Evolutionary conservation across 257 asterid genomes (phyloP).

Genomic region (Ballota nigra): DNA sequence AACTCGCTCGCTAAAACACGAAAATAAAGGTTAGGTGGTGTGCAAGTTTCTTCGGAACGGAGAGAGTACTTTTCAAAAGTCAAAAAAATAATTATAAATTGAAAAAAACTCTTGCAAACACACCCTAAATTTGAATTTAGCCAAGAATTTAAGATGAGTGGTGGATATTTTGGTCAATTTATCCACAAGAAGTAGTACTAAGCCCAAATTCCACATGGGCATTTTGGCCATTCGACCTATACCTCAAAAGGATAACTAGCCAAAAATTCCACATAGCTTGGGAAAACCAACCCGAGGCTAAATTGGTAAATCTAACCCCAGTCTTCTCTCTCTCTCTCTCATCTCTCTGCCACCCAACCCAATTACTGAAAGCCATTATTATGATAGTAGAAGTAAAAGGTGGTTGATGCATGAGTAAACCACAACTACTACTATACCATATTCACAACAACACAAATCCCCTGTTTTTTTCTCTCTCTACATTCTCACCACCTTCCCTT

Average conservation of each 20-base stretch:
- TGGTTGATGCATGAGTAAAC: constrained; percentile 79
- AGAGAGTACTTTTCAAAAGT: too few species aligned
- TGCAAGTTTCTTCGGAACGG: too few species aligned
- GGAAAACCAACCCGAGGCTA: constrained; percentile 16
- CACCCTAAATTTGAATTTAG: neutral
- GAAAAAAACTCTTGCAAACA: neutral
- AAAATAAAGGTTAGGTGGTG: too few species aligned
- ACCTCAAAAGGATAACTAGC: neutral
- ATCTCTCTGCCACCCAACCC: constrained; percentile 11
- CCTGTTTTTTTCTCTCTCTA: constrained; percentile 5
- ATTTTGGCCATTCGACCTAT: neutral
- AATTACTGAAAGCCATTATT: constrained; percentile 35
- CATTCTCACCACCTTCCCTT: constrained; percentile 30
- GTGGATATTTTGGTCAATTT: neutral
- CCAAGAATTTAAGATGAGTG: neutral
- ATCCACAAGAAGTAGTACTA: neutral
- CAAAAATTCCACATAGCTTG: constrained; percentile 2
- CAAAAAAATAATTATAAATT: too few species aligned
- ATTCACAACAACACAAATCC: neutral
- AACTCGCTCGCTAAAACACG: too few species aligned
- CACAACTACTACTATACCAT: constrained; percentile 31
- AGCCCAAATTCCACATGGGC: neutral
- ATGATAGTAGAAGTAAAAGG: constrained; percentile 58
- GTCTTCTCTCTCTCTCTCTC: neutral
- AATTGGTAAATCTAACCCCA: constrained; percentile 1